A percentile compares a stretch with the other conserved stretches of the same genome.
Evolutionary conservation across 2,329 filamentous ascomycete species (phyloP).

Genomic region (Exophiala sp.): DNA sequence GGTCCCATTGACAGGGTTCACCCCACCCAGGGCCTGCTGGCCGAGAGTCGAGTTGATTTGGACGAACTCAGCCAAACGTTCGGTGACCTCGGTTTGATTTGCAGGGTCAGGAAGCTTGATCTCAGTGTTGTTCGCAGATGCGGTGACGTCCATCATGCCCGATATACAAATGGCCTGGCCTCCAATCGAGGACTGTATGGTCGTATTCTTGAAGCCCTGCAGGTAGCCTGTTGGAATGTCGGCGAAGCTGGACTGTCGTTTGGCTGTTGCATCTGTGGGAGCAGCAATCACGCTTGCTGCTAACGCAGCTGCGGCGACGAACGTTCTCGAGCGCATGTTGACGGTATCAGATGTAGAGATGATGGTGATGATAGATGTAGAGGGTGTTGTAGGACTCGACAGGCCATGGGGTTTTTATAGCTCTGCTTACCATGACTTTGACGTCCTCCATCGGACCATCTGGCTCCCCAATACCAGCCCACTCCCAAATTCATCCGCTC

Average conservation of each 20-base stretch:
- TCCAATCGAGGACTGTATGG: background rate
- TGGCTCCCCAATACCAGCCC: too few species aligned
- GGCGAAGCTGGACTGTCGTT: slow-evolving; percentile 33
- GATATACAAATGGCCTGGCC: slow-evolving; percentile 7
- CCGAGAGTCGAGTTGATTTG: slow-evolving; percentile 3
- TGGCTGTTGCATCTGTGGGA: too few species aligned
- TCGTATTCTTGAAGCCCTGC: slow-evolving; percentile 6
- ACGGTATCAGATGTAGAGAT: too few species aligned
- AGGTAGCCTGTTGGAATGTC: background rate
- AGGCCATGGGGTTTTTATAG: too few species aligned
- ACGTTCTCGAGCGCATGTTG: too few species aligned
- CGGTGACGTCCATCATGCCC: slow-evolving; percentile 9
- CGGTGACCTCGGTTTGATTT: background rate
- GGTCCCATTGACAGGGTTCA: slow-evolving; percentile 13
- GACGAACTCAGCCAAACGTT: background rate
- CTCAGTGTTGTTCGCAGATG: slow-evolving; percentile 4
- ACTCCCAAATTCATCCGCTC: too few species aligned
- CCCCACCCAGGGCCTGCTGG: background rate
- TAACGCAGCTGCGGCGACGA: too few species aligned
- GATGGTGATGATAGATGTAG: too few species aligned
- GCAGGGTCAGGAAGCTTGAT: slow-evolving; percentile 5
- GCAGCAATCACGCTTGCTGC: too few species aligned
- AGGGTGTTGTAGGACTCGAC: too few species aligned
- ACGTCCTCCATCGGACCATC: too few species aligned
- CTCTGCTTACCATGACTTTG: too few species aligned